phyloP scores from a whole-genome alignment of 1,284 basidiomycete genomes.

The Pholiota adiposa region DNA sequence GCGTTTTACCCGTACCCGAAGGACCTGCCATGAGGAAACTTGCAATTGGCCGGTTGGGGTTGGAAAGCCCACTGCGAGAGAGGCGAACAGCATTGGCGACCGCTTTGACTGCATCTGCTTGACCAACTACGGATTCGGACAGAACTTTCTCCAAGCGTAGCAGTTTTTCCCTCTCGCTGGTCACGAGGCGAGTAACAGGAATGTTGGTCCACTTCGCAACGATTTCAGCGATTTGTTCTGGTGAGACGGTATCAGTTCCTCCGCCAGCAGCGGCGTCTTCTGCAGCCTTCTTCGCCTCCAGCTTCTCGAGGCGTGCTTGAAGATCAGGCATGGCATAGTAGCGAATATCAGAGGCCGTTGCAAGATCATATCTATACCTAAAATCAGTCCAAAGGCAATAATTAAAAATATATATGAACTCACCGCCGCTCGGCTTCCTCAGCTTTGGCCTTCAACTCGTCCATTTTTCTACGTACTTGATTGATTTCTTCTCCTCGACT shows the following conservation, averaged over 20 bases:
- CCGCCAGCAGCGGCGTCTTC: constrained; percentile 64
- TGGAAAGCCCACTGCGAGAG: constrained; percentile 87
- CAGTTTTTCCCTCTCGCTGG: constrained; percentile 91
- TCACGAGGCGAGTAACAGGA: constrained; percentile 86
- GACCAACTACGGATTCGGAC: constrained; percentile 79
- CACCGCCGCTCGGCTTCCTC: constrained; percentile 92
- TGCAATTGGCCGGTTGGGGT: constrained; percentile 85
- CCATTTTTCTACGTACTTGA: constrained; percentile 81
- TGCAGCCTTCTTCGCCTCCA: constrained; percentile 76
- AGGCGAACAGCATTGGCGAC: constrained; percentile 93
- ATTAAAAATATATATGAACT: constrained; percentile 27
- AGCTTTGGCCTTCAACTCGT: constrained; percentile 91
- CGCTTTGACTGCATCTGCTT: constrained; percentile 86
- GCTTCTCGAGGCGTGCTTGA: constrained; percentile 65
- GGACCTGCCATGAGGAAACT: constrained; percentile 93
- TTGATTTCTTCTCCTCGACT: constrained; percentile 87
- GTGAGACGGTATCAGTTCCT: constrained; percentile 80
- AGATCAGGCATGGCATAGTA: constrained; percentile 95
- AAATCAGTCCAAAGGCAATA: constrained; percentile 11
- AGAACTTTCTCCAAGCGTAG: constrained; percentile 78
- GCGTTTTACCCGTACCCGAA: constrained; percentile 90
- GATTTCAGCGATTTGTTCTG: constrained; percentile 92
- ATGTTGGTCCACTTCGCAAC: constrained; percentile 91
- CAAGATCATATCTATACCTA: constrained; percentile 77
- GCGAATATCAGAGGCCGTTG: constrained; percentile 87